These are phyloP conservation scores for Smallanthus sonchifolius DNA, from an alignment of 129 eudicot species.

Conservation along the genomic window DNA sequence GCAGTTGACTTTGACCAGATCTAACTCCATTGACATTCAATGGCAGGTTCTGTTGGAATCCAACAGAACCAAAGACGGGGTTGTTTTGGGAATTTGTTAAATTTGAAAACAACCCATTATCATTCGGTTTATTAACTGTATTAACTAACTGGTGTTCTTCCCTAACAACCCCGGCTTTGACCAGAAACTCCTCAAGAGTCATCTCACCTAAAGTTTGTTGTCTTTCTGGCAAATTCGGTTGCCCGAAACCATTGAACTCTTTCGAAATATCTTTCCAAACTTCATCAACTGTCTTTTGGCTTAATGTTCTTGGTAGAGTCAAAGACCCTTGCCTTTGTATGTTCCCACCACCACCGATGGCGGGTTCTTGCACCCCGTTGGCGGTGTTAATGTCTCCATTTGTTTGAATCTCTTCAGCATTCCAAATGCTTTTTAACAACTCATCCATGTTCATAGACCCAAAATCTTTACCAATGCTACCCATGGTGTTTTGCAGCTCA, in stretches of 20 bases:
- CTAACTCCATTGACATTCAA: slow-evolving; percentile 62
- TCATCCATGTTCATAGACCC: slow-evolving; percentile 99
- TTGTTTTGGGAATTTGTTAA: slow-evolving; percentile 37
- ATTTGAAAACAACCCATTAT: slow-evolving; percentile 46
- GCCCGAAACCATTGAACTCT: slow-evolving; percentile 40
- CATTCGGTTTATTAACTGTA: slow-evolving; percentile 30
- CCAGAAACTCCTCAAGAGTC: slow-evolving; percentile 89
- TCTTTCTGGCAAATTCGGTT: slow-evolving; percentile 48
- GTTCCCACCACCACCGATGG: slow-evolving; percentile 36
- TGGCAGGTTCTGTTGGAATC: slow-evolving; percentile 60
- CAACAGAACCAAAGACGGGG: slow-evolving; percentile 41
- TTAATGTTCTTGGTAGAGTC: slow-evolving; percentile 77
- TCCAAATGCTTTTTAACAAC: slow-evolving; percentile 86
- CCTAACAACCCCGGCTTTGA: slow-evolving; percentile 88
- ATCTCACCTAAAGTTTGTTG: slow-evolving; percentile 85
- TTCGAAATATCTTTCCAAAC: slow-evolving; percentile 83
- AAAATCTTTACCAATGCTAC: slow-evolving; percentile 76
- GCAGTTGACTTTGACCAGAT: slow-evolving; percentile 42
- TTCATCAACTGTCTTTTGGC: slow-evolving; percentile 85
- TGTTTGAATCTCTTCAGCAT: slow-evolving; percentile 78
- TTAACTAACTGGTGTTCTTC: slow-evolving; percentile 48
- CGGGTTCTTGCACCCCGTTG: background rate
- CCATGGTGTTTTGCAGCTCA: slow-evolving; percentile 75
- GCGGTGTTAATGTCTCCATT: slow-evolving; percentile 12
- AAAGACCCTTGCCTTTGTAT: slow-evolving; percentile 89